Base-by-base conservation (phyloP, 768 basidiomycete genomes). In the Infundibulicybe gibba region DNA sequence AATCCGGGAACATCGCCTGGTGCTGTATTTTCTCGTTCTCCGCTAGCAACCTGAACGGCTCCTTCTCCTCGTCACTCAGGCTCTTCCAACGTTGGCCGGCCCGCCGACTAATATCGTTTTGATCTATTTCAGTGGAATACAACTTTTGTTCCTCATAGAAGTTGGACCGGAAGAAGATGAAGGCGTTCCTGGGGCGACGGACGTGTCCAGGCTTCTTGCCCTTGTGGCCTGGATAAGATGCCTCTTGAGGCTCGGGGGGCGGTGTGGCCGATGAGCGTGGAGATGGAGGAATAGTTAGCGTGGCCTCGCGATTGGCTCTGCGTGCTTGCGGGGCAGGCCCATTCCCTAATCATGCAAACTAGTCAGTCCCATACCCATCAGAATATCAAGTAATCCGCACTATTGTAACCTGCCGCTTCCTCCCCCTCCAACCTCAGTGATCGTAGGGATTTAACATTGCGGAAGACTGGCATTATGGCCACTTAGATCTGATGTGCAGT, bases 121-220 rank as follows among this genome's bases (percentile, higher is more conserved):
- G 68, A 43, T 63, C 62, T 13, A 52, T 53, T 21, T 55, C 48
- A 21, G 48, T 45, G 20, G 44, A 11, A 5, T 38, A 53, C 11
- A 32, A 41, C 11, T 51, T 44, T 35, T 52, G 37, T 31, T 41
- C 33, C 25, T 40, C 20, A 39, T 54, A 53, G 43, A 61, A 61
- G 38, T 59, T 51, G 8, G 66, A 70, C 16, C 70, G 67, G 54
- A 65, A 70, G 46, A 66, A 35, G 44, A 71, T 67, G 50, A 71
- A 71, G 13, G 67, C 62, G 47, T 71, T 71, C n/a, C 63, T 61
- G 2, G 68, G 70, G 4, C 70, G 67, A 13, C 63, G 64, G 32
- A 70, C 52, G 33, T 62, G 56, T 11, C 52, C 46, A 31, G 54
- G 45, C 9, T 51, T 25, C 21, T 30, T 41, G 20, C 41, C 49